phyloP scores from a whole-genome alignment of 208 protist genomes.

The Trypanosoma boissoni region DNA sequence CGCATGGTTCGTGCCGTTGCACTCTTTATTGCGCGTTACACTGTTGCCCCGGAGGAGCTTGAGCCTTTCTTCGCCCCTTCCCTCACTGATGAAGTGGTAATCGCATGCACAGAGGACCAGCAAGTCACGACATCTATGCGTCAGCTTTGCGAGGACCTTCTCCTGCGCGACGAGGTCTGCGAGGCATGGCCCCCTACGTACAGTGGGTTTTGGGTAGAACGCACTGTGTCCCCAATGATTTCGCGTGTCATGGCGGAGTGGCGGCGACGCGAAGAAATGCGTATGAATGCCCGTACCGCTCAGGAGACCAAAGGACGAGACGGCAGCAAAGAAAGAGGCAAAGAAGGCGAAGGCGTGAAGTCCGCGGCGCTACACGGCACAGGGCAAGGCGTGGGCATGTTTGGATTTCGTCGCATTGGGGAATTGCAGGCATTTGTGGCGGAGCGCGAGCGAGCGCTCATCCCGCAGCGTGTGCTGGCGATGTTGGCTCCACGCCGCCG shows the following conservation, averaged over 20 bases:
- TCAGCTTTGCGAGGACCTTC: constrained; percentile 42
- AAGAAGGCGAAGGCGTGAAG: neutral
- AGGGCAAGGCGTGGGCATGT: constrained; percentile 44
- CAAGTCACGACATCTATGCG: constrained; percentile 53
- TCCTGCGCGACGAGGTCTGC: constrained; percentile 66
- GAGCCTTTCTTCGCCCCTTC: constrained; percentile 53
- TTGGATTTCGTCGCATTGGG: constrained; percentile 59
- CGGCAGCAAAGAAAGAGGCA: neutral
- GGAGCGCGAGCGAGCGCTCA: constrained; percentile 41
- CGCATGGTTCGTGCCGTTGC: constrained; percentile 69
- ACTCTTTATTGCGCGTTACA: constrained; percentile 71
- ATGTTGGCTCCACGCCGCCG: constrained; percentile 30
- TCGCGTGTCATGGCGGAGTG: constrained; percentile 43
- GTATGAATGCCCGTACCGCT: neutral
- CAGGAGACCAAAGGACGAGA: neutral
- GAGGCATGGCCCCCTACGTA: constrained; percentile 81
- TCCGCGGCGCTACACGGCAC: constrained; percentile 2
- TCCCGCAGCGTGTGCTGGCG: constrained; percentile 53
- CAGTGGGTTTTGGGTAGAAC: constrained; percentile 41
- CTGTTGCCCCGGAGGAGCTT: constrained; percentile 66
- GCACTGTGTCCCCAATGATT: constrained; percentile 41
- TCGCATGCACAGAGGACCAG: constrained; percentile 54
- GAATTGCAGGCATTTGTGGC: constrained; percentile 33
- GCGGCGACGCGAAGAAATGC: constrained; percentile 23
- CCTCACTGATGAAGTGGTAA: constrained; percentile 67